Evolutionary conservation across 805 yeast species (phyloP).

Genomic region (Clavispora vitiphila): DNA sequence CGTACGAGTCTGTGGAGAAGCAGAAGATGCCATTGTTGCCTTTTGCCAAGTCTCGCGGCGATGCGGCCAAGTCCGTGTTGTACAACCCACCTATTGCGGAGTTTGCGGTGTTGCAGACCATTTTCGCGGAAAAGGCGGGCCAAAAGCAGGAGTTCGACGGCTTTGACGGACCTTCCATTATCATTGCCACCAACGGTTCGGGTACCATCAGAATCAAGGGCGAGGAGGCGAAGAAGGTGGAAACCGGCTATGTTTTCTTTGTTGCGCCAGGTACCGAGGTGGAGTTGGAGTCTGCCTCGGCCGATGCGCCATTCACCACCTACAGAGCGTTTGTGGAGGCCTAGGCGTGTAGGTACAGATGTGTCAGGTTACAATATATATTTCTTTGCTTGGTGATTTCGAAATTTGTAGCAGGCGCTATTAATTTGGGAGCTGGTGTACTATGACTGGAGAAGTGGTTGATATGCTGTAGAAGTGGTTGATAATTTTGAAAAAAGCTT

Average conservation of each 20-base stretch:
- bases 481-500: too few relatives aligned
- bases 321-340: slow-evolving; percentile 91
- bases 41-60: slow-evolving; percentile 60
- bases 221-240: slow-evolving; percentile 36
- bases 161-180: slow-evolving; percentile 81
- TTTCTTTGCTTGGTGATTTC: too few relatives aligned
- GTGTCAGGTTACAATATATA: too few relatives aligned
- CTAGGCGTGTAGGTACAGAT: too few relatives aligned
- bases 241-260: slow-evolving; percentile 77
- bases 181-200: slow-evolving; percentile 76
- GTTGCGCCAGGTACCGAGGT: slow-evolving; percentile 73
- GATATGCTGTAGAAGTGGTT: too few relatives aligned
- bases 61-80: slow-evolving; percentile 53
- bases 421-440: too few relatives aligned
- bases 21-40: slow-evolving; percentile 77
- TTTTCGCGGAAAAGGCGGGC: slow-evolving; percentile 44
- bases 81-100: slow-evolving; percentile 97
- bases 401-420: too few relatives aligned
- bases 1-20: slow-evolving; percentile 82
- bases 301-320: slow-evolving; percentile 54
- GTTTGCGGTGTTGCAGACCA: slow-evolving; percentile 86
- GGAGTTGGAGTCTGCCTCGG: slow-evolving; percentile 49
- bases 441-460: too few relatives aligned
- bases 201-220: slow-evolving; percentile 53
- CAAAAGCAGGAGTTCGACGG: slow-evolving; percentile 53